Percentiles rank a stretch among this genome's conserved stretches.
Conservation (phyloP, 768 basidiomycete species). For the Auricularia heimuer region DNA sequence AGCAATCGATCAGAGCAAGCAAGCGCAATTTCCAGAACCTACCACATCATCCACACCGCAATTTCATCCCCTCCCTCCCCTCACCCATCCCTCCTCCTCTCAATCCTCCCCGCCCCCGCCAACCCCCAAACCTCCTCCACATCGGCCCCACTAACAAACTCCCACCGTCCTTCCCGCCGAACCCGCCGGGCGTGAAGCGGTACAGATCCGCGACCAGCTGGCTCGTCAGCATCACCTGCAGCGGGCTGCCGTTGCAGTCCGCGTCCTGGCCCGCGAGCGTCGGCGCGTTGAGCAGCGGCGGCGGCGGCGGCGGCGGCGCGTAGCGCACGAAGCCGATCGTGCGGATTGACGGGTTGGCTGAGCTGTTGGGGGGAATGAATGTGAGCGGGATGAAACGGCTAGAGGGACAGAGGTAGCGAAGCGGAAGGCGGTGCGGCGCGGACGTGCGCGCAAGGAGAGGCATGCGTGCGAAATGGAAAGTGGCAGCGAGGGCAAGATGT, state of each 20-base stretch:
- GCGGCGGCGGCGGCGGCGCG: too few relatives aligned
- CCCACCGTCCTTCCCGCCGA: neutral
- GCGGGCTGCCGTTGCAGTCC: too few relatives aligned
- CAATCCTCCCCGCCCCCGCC: neutral
- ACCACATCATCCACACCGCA: too few relatives aligned
- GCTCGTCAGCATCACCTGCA: too few relatives aligned
- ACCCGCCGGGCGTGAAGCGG: neutral
- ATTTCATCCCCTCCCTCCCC: too few relatives aligned
- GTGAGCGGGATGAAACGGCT: too few relatives aligned
- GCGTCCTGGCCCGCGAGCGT: too few relatives aligned
- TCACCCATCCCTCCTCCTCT: too few relatives aligned
- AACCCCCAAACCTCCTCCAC: neutral
- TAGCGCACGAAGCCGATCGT: neutral
- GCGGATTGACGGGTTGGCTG: neutral
- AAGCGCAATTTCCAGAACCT: too few relatives aligned
- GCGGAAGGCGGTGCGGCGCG: neutral
- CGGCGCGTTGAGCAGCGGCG: too few relatives aligned
- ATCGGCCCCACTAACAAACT: neutral
- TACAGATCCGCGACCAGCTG: neutral
- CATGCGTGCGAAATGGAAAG: neutral
- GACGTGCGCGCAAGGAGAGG: neutral
- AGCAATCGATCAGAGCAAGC: too few relatives aligned
- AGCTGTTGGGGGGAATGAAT: neutral
- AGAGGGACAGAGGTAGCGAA: neutral
- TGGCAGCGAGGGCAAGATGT: neutral